Conservation (phyloP, 306 rosid species). For the Quercus variabilis region DNA sequence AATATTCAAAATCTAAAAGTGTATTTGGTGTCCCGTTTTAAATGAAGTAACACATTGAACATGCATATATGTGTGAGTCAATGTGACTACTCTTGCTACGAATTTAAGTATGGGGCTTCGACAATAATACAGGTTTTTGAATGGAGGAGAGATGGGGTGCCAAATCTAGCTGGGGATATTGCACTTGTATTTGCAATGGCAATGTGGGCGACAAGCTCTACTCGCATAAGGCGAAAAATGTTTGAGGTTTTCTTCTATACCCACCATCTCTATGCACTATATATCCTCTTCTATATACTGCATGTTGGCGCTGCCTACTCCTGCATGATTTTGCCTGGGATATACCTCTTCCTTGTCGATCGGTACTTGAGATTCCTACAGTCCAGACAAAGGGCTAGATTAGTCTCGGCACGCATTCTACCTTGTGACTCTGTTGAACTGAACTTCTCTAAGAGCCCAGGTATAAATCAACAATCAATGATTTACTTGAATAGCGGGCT, state of each 20-base stretch:
- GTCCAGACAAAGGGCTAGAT: conserved; percentile 33
- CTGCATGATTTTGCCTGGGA: conserved; percentile 59
- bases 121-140: conserved; percentile 25
- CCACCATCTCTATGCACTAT: conserved; percentile 59
- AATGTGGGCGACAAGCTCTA: conserved; percentile 56
- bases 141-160: conserved; percentile 52
- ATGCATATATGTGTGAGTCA: too few species aligned
- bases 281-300: conserved; percentile 49
- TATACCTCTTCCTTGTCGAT: conserved; percentile 67
- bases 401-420: conserved; percentile 57
- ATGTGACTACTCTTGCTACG: too few species aligned
- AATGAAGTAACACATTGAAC: too few species aligned
- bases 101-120: neutral
- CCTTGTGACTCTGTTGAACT: conserved; percentile 51
- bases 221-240: conserved; percentile 45
- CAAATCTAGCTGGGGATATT: conserved; percentile 60
- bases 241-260: conserved; percentile 74
- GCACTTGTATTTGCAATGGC: conserved; percentile 44
- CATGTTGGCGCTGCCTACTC: conserved; percentile 55
- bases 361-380: conserved; percentile 59
- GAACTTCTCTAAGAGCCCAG: conserved; percentile 52
- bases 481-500: neutral
- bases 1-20: too few species aligned
- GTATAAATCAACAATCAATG: conserved; percentile 24
- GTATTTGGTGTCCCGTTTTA: too few species aligned